A percentile compares a stretch with the other conserved stretches of the same genome.
Conservation (phyloP, 441 rosid genomes). For the Pelargonium citronellum region DNA sequence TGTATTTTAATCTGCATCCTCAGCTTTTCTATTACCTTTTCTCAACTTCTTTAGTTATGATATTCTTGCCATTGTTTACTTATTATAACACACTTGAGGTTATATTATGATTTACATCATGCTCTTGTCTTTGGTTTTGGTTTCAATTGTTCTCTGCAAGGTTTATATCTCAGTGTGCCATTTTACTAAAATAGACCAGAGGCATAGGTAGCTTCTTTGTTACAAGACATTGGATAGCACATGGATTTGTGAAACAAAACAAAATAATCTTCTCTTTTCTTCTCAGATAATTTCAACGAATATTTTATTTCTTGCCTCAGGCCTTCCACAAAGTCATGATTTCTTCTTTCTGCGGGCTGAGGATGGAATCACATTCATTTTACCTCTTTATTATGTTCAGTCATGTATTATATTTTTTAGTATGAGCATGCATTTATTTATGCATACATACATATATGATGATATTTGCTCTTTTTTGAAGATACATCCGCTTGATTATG, state of each 20-base stretch:
- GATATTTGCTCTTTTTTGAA: slow-evolving; percentile 21
- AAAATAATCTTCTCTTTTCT: background rate
- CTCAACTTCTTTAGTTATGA: background rate
- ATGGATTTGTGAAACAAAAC: background rate
- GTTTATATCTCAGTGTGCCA: no score
- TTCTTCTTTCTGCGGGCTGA: no score
- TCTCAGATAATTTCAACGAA: background rate
- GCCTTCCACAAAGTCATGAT: no score
- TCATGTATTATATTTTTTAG: background rate
- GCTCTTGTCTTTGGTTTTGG: background rate
- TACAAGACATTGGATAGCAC: background rate
- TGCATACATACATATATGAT: background rate
- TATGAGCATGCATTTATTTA: background rate
- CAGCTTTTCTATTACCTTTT: background rate
- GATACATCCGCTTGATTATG: slow-evolving; percentile 80
- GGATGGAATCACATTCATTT: background rate
- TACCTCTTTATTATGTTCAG: background rate
- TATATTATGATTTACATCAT: background rate
- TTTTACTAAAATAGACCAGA: background rate
- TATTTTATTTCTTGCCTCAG: no score
- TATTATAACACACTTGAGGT: background rate
- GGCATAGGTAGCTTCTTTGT: background rate
- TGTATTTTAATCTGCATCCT: background rate
- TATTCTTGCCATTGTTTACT: background rate
- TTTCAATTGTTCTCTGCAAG: background rate